Evolutionary conservation across 1,139 yeast species (phyloP), one percentile per base, ranked within the genome.

Genomic region (Scheffersomyces stambukii): DNA sequence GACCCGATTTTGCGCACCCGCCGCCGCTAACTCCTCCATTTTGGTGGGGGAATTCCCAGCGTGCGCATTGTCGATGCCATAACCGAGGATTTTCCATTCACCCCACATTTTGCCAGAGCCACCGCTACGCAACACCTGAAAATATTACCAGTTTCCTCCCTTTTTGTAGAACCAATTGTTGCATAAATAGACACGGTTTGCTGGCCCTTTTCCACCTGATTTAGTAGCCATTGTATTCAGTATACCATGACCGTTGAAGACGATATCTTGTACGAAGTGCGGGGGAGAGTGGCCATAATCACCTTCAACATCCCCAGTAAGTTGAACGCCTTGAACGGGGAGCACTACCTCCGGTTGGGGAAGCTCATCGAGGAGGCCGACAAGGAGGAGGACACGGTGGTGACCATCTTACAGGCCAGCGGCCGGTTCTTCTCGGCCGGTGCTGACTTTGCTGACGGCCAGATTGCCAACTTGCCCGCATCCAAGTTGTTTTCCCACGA

Each of bases 391-490:
- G 68, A 67, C 18, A 79, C 93, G 0, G 53, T 72, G 7, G 70
- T 76, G 19, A 86, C 96, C 2, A 59, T 84, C 31, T 57, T 86
- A 31, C 81, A 77, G 46, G 66, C 86, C 21, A 66, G 82, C 0
- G 96, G 96, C 2, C 66, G 80, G 40, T 83, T 69, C 52, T 86
- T 86, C 53, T 79, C 89, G 20, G 84, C 95, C 5, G 96, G 96
- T 21, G 96, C 95, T 17, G 80, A 84, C 51, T 73, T 84, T 36
- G 46, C 54, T 14, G 67, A 58, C 32, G 44, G 39, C 25, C 53
- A 55, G 8, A 26, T 59, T 27, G 34, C 48, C 12, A 32, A 49
- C 1, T 49, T 46, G 7, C 45, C 45, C 7, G 29, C 57, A 3
- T 46, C 41, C 16, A 59, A 51, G 14, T 42, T 63, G 24, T 62